Conservation (phyloP, 352 stramenopile genomes). For the Aphanomyces invadans region DNA sequence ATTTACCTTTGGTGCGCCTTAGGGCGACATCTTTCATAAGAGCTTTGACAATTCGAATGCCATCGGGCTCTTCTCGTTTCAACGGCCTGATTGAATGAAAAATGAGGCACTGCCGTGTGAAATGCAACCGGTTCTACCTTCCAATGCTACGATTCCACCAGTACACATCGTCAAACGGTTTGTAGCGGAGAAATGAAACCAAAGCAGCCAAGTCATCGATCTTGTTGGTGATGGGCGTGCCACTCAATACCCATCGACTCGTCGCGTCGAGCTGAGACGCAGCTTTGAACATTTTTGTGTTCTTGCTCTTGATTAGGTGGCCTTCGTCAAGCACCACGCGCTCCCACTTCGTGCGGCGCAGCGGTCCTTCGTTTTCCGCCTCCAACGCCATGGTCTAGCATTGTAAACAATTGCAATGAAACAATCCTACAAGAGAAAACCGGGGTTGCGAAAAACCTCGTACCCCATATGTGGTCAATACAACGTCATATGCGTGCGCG, state of each 20-base stretch:
- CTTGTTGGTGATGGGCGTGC: constrained; percentile 19
- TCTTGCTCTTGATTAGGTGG: constrained; percentile 12
- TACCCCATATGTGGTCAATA: constrained; percentile 79
- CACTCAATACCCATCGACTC: background rate
- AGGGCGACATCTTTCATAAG: constrained; percentile 6
- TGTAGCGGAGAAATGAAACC: background rate
- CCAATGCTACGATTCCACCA: constrained; percentile 6
- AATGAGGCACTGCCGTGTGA: too few species aligned
- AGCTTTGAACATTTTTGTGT: background rate
- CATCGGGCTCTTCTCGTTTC: background rate
- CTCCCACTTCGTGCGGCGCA: constrained; percentile 21
- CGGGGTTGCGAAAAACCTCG: constrained; percentile 48
- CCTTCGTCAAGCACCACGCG: background rate
- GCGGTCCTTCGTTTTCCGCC: constrained; percentile 14
- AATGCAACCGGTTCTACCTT: background rate
- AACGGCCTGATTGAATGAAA: background rate
- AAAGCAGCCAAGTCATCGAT: constrained; percentile 1
- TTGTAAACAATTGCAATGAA: too few species aligned
- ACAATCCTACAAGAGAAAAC: too few species aligned
- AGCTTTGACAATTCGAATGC: background rate
- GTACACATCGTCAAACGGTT: constrained; percentile 7
- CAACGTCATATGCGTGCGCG: constrained; percentile 42
- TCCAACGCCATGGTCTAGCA: constrained; percentile 20
- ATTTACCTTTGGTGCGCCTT: background rate
- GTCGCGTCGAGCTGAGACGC: background rate